Base-by-base conservation (phyloP, 768 basidiomycete species). In the Rhizopogon salebrosus region DNA sequence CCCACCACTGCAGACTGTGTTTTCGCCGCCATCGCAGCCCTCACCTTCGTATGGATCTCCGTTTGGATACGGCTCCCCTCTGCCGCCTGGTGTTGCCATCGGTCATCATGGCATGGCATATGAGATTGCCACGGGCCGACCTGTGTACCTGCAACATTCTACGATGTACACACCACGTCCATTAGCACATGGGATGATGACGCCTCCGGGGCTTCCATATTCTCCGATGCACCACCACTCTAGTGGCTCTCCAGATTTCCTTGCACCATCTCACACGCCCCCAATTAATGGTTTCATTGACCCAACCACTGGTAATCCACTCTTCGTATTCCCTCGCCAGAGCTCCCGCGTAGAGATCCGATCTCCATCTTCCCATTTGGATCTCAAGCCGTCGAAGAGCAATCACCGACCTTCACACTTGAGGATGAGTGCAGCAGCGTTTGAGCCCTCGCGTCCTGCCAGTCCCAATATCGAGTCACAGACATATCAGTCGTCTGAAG, bases 101-200 rank as follows among this genome's bases (percentile, higher is more conserved):
- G 84, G 83, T 57, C 80, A 83, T 50, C 84, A 87, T 54, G 90
- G 90, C 29, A 76, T 89, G 71, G 75, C 88, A n/a, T 92, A 85
- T 63, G 90, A 92, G 66, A 64, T 91, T 48, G 83, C 88, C 13
- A 91, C 88, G 4, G 91, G 91, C 37, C 88, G 87, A 36, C 80
- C 88, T 10, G 84, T 92, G 31, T 86, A 85, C 60, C 74, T 92
- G 26, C 79, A 83, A 56, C 74, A 78, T 11, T 78, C 82, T 18
- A 73, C 76, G 26, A 77, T 87, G 73, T 87, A 81, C 62, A 83
- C 82, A 45, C 83, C 84, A 48, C 83, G 80, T n/a, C 84, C 86
- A 14, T 62, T 83, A 51, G 75, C 85, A 58, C 81, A 79, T 54
- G 70, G 77, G 13, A 79, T 81, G 65, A 72, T 78, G 63, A 68